Evolutionary conservation across 495 filamentous ascomycete species (phyloP).

Genomic region (Penicillium daleae): DNA sequence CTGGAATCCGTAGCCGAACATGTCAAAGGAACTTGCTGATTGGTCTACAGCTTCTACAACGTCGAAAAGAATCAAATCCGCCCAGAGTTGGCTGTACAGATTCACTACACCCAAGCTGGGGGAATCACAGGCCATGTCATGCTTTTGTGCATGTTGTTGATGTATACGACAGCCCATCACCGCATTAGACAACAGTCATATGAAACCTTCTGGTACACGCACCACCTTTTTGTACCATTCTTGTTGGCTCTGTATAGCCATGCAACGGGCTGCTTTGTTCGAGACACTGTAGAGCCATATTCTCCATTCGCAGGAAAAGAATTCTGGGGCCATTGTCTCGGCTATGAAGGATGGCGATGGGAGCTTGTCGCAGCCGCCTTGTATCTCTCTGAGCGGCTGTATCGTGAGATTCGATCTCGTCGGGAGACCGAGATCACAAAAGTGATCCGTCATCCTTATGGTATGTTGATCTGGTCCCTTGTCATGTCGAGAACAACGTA

Average conservation of each 20-base stretch:
- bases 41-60: slow-evolving; percentile 78
- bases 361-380: slow-evolving; percentile 85
- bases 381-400: slow-evolving; percentile 87
- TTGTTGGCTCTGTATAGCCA: slow-evolving; percentile 93
- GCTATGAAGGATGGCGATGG: slow-evolving; percentile 98
- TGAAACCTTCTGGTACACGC: slow-evolving; percentile 99
- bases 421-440: slow-evolving; percentile 87
- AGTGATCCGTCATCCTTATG: slow-evolving; percentile 96
- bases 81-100: slow-evolving; percentile 79
- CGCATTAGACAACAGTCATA: slow-evolving; percentile 95
- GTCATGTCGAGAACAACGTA: background rate
- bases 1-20: no score
- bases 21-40: slow-evolving; percentile 29
- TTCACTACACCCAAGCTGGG: slow-evolving; percentile 87
- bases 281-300: slow-evolving; percentile 67
- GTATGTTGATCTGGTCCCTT: slow-evolving; percentile 51
- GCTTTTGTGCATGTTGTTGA: slow-evolving; percentile 97
- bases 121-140: slow-evolving; percentile 98
- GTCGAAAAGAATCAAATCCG: slow-evolving; percentile 86
- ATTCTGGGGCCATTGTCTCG: slow-evolving; percentile 94
- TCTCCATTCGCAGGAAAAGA: slow-evolving; percentile 79
- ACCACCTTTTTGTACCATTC: slow-evolving; percentile 97
- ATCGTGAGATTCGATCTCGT: slow-evolving; percentile 83
- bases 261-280: slow-evolving; percentile 94
- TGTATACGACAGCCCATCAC: slow-evolving; percentile 94